Evolutionary conservation across 805 yeast species (phyloP), one percentile per base, ranked within the genome.

Genomic region (Metschnikowia lochheadii): DNA sequence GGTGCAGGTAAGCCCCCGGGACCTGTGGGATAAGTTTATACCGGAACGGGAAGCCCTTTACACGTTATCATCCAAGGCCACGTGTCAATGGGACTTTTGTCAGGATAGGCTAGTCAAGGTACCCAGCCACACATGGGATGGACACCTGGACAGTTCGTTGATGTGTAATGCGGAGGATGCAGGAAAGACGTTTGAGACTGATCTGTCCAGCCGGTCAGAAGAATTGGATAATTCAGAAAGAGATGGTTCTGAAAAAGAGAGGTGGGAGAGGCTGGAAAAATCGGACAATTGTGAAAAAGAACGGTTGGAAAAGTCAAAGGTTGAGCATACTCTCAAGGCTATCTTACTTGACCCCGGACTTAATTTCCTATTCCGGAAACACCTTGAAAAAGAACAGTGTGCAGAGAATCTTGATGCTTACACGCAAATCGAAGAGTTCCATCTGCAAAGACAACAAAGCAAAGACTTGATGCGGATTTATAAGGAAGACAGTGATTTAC

Each of bases 391-490:
- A 31, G 85, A 82, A 46, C 74, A 77, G 49, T 89, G 96, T 61
- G 78, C 78, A 2, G 97, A 89, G 61, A 89, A 88, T 58, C 63
- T 87, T n/a, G 84, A 84, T 54, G 89, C 85, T 3, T 87, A 81
- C 62, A 65, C 77, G 47, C 87, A 82, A 51, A 75, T 87, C 44
- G 71, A 72, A 43, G 76, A 76, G 44, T 79, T 84, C 52, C 71
- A 73, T 11, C 77, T 75, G 54, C 77, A 75, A 55, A 67, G 80
- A 66, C 61, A 65, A 1, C 59, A 71, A 1, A 57, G 83, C 49
- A 72, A 72, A 42, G 76, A 73, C 31, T 55, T 82, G 23, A 34
- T 61, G 26, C 36, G 31, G 11, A 51, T 51, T 31, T 46, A 49
- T 38, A 17, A 36, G 17, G 21, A 34, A 11, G 54, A 45, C 58